phyloP scores from a whole-genome alignment of 163 green algal genomes.

The Coccomyxa subellipsoidea region DNA sequence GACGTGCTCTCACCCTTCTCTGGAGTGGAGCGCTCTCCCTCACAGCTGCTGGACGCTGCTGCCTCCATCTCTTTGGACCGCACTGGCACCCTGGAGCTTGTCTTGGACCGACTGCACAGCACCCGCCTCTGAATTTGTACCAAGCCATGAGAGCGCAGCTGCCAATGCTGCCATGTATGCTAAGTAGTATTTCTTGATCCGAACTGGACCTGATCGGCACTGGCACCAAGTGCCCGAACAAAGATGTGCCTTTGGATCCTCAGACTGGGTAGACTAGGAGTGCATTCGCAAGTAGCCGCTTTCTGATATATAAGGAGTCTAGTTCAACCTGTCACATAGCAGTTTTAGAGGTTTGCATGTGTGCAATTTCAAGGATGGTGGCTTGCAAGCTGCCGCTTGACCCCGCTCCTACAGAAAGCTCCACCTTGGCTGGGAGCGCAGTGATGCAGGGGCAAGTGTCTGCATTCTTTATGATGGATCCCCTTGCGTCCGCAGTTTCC shows the following conservation, averaged over 20 bases:
- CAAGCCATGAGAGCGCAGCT: background rate
- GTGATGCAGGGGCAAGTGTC: background rate
- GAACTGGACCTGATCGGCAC: no score
- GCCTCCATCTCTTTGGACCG: background rate
- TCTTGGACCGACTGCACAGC: background rate
- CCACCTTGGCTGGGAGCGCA: background rate
- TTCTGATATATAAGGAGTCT: background rate
- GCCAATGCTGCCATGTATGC: background rate
- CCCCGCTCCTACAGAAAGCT: background rate
- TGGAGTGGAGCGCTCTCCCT: background rate
- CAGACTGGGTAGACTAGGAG: background rate
- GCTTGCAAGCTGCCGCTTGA: background rate
- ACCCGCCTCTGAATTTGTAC: background rate
- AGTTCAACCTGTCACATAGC: no score
- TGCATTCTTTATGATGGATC: background rate
- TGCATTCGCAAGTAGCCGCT: background rate
- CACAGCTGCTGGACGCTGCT: background rate
- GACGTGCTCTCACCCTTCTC: constrained; percentile 10
- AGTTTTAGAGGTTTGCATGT: no score
- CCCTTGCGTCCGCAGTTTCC: background rate
- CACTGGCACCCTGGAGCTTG: background rate
- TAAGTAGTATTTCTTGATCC: background rate
- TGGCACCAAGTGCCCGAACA: no score
- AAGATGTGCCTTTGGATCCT: no score
- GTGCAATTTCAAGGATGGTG: background rate